A percentile compares a stretch with the other conserved stretches of the same genome.
phyloP scores from a whole-genome alignment of 345 rosid genomes.

The Cardiospermum halicacabum region DNA sequence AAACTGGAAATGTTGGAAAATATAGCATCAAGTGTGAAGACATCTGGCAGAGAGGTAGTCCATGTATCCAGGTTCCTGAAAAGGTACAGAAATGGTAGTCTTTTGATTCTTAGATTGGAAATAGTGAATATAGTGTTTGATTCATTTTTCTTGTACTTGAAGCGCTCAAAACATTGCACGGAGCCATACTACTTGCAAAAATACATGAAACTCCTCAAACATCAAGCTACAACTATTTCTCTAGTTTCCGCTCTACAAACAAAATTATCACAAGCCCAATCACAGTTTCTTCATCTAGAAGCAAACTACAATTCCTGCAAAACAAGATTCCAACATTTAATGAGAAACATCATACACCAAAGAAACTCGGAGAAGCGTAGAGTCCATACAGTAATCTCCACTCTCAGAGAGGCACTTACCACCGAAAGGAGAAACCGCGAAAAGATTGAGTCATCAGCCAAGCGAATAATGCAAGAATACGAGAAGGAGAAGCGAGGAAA shows the following conservation, averaged over 20 bases:
- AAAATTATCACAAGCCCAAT: constrained; percentile 31
- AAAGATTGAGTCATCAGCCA: constrained; percentile 27
- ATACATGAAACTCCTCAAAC: constrained; percentile 33
- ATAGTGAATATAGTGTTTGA: too few species aligned
- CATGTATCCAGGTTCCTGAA: too few species aligned
- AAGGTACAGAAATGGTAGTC: too few species aligned
- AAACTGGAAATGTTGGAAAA: too few species aligned
- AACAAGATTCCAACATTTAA: constrained; percentile 32
- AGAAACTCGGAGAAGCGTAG: constrained; percentile 29
- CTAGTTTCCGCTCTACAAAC: constrained; percentile 34
- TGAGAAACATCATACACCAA: constrained; percentile 37
- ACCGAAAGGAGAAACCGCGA: constrained; percentile 32
- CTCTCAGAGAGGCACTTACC: constrained; percentile 30
- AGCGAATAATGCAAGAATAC: constrained; percentile 17
- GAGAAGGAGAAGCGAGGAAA: constrained; percentile 37
- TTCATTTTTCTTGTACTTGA: too few species aligned
- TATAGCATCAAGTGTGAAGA: too few species aligned
- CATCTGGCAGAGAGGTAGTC: too few species aligned
- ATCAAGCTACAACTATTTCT: constrained; percentile 26
- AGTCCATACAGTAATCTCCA: constrained; percentile 29
- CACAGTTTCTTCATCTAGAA: constrained; percentile 32
- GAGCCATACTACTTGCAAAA: constrained; percentile 20
- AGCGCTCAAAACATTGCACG: constrained; percentile 24
- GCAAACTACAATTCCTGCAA: constrained; percentile 29
- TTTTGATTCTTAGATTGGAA: too few species aligned